Conservation (phyloP, 352 stramenopile species). For the Phytopythium montanum region DNA sequence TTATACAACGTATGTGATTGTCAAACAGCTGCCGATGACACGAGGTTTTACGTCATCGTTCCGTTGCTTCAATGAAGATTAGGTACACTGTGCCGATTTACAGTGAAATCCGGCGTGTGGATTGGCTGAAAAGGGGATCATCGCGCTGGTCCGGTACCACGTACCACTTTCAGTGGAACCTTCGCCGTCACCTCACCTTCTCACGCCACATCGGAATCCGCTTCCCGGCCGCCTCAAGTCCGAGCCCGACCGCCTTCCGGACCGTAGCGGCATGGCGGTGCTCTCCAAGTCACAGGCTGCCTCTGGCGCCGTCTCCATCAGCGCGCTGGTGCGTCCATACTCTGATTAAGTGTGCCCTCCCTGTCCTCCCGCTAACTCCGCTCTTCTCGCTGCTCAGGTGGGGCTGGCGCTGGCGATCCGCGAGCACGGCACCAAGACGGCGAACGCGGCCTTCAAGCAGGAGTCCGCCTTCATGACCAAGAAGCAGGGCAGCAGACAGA, state of each 20-base stretch:
- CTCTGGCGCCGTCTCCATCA: slow-evolving; percentile 35
- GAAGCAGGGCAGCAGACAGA: slow-evolving; percentile 62
- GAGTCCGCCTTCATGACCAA: slow-evolving; percentile 79
- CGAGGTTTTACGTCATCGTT: slow-evolving; percentile 12
- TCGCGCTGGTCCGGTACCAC: slow-evolving; percentile 1
- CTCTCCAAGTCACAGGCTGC: slow-evolving; percentile 53
- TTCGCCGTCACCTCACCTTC: not conserved
- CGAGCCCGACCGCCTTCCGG: no score
- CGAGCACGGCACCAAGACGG: slow-evolving; percentile 50
- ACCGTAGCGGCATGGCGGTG: slow-evolving; percentile 48
- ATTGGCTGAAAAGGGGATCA: no score
- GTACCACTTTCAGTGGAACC: slow-evolving; percentile 1
- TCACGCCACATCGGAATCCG: slow-evolving; percentile 22
- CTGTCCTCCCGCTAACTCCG: no score
- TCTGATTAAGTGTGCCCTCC: no score
- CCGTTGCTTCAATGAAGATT: no score
- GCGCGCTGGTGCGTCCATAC: slow-evolving; percentile 31
- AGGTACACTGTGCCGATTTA: no score
- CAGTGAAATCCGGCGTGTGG: no score
- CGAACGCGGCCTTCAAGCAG: slow-evolving; percentile 36
- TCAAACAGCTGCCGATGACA: no score
- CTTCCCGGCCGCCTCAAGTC: not conserved
- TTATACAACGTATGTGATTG: not conserved
- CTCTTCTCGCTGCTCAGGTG: slow-evolving; percentile 20
- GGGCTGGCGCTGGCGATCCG: slow-evolving; percentile 63